Percentiles rank a stretch among this genome's conserved stretches.
Evolutionary conservation across 768 basidiomycete species (phyloP).

Genomic region (Boletus fagicola): DNA sequence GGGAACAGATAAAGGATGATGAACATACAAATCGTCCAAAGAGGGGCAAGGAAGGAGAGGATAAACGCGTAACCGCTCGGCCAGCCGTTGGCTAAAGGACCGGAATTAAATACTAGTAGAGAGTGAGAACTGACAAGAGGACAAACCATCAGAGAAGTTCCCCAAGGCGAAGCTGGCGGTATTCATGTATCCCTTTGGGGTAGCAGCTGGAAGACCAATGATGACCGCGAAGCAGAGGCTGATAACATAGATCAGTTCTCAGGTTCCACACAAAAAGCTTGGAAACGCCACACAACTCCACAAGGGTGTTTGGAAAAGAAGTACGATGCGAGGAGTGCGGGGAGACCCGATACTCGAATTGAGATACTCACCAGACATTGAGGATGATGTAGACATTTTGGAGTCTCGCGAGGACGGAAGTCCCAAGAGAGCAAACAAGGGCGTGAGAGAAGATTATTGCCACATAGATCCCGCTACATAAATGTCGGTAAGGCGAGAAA

Average conservation of each 20-base stretch:
- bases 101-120: neutral
- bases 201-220: slow-evolving; percentile 64
- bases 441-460: slow-evolving; percentile 63
- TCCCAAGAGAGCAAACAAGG: slow-evolving; percentile 64
- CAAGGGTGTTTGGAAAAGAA: no score
- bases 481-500: neutral
- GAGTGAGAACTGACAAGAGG: neutral
- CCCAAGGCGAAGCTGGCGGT: slow-evolving; percentile 59
- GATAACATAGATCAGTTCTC: neutral
- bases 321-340: neutral
- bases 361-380: slow-evolving; percentile 56
- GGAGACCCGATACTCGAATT: neutral
- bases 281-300: no score
- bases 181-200: slow-evolving; percentile 59
- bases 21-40: slow-evolving; percentile 45
- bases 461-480: slow-evolving; percentile 58
- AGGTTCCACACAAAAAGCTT: no score
- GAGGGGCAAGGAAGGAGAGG: slow-evolving; percentile 48
- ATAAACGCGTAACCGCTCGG: slow-evolving; percentile 50
- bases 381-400: slow-evolving; percentile 71
- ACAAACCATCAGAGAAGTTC: slow-evolving; percentile 56
- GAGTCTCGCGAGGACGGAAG: slow-evolving; percentile 60
- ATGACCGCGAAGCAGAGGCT: slow-evolving; percentile 42
- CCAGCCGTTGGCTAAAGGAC: slow-evolving; percentile 40
- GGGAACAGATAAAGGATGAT: neutral